phyloP scores from a whole-genome alignment of 2,329 filamentous ascomycete species.

The Corynespora cassiicola region DNA sequence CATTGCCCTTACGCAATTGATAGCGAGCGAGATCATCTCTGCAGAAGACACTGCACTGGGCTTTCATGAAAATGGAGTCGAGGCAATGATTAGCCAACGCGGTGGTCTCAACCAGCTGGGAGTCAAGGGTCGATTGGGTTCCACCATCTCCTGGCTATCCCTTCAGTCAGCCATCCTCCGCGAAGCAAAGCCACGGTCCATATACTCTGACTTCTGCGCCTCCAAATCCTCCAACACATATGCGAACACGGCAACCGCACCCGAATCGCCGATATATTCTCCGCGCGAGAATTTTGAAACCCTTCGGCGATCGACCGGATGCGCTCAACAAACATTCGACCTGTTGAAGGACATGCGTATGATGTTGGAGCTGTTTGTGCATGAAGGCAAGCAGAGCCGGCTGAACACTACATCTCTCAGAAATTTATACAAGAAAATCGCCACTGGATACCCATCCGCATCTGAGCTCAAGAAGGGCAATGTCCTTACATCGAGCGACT shows the following conservation, averaged over 20 bases:
- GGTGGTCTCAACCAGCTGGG: slow-evolving; percentile 41
- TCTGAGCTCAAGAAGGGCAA: slow-evolving; percentile 15
- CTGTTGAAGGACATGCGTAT: slow-evolving; percentile 34
- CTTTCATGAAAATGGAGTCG: slow-evolving; percentile 38
- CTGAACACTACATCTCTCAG: slow-evolving; percentile 21
- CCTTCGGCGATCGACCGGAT: slow-evolving; percentile 26
- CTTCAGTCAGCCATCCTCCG: slow-evolving; percentile 40
- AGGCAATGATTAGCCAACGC: slow-evolving; percentile 39
- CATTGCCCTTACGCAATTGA: slow-evolving; percentile 44
- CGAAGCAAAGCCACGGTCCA: slow-evolving; percentile 28
- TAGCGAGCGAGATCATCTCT: slow-evolving; percentile 40
- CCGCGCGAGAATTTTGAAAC: slow-evolving; percentile 36
- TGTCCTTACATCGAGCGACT: slow-evolving; percentile 24
- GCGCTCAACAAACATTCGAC: slow-evolving; percentile 17
- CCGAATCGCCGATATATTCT: slow-evolving; percentile 45
- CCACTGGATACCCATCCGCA: slow-evolving; percentile 19
- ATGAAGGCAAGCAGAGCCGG: slow-evolving; percentile 24
- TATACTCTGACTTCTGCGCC: slow-evolving; percentile 37
- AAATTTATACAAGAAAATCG: slow-evolving; percentile 28
- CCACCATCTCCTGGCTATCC: slow-evolving; percentile 38
- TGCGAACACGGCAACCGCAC: slow-evolving; percentile 26
- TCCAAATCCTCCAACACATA: slow-evolving; percentile 20
- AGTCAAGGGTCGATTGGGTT: slow-evolving; percentile 37
- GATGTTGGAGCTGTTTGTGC: slow-evolving; percentile 39
- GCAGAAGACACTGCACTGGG: slow-evolving; percentile 24